Percentiles rank a stretch among this genome's conserved stretches.
These are phyloP conservation scores for Darksidea phi DNA, from an alignment of 495 filamentous ascomycete genomes.

Conservation along the genomic window DNA sequence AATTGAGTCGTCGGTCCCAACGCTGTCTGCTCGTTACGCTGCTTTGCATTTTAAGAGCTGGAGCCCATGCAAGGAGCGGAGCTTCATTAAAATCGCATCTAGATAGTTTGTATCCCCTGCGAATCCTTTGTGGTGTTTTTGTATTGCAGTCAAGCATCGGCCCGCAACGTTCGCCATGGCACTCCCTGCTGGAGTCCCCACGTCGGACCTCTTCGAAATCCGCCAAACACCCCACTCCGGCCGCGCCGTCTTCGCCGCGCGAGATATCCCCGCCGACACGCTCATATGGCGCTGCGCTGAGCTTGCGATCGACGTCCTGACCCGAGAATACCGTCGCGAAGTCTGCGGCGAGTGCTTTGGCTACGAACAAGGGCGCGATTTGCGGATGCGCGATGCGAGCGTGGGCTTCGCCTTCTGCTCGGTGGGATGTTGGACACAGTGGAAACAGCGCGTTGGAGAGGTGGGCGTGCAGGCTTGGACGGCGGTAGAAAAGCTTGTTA, in stretches of 20 bases:
- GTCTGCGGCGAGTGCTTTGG: conserved; percentile 44
- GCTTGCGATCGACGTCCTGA: conserved; percentile 36
- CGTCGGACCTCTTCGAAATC: conserved; percentile 34
- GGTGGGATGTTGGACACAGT: conserved; percentile 26
- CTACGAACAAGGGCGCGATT: conserved; percentile 40
- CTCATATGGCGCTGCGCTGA: conserved; percentile 22
- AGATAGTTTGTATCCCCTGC: neutral
- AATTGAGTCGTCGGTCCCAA: conserved; percentile 4
- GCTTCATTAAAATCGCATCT: neutral
- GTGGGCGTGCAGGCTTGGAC: conserved; percentile 35
- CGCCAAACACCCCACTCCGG: conserved; percentile 37
- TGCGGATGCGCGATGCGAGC: conserved; percentile 27
- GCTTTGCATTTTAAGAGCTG: neutral
- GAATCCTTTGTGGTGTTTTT: neutral
- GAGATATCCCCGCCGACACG: conserved; percentile 29
- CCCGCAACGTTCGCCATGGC: neutral
- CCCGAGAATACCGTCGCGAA: conserved; percentile 43
- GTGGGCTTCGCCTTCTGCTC: conserved; percentile 42
- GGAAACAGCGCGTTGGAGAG: conserved; percentile 30
- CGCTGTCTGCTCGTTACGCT: neutral
- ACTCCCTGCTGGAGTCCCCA: neutral
- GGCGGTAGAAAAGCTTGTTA: conserved; percentile 27
- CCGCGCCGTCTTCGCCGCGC: conserved; percentile 40
- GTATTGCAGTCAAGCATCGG: neutral
- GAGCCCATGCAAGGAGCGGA: neutral